These are phyloP conservation scores for Lactifluus rugatus DNA, from an alignment of 768 basidiomycete genomes.

Conservation along the genomic window DNA sequence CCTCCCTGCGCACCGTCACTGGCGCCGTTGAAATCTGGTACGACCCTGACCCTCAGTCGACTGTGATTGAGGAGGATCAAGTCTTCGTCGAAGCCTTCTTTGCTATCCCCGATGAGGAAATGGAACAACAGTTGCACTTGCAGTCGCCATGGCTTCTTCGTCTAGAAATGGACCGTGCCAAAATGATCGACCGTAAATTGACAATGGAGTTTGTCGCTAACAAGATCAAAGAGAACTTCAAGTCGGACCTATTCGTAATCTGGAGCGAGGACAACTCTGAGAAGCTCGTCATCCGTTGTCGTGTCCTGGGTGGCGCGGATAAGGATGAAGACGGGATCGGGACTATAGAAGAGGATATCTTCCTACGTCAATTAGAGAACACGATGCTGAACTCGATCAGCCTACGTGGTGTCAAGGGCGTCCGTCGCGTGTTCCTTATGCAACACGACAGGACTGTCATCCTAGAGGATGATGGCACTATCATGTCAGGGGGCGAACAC, in stretches of 20 bases:
- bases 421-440: constrained; percentile 89
- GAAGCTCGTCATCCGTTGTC: constrained; percentile 94
- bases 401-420: constrained; percentile 84
- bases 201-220: constrained; percentile 92
- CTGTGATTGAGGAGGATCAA: constrained; percentile 92
- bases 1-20: constrained; percentile 88
- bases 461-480: constrained; percentile 52
- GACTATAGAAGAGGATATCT: constrained; percentile 83
- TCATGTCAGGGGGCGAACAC: constrained; percentile 32
- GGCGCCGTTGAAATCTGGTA: constrained; percentile 97
- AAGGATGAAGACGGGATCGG: constrained; percentile 79
- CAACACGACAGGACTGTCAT: constrained; percentile 73
- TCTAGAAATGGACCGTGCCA: constrained; percentile 90
- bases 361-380: constrained; percentile 91
- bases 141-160: constrained; percentile 97
- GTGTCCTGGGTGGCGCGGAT: constrained; percentile 74
- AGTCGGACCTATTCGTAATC: constrained; percentile 93
- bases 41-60: constrained; percentile 84
- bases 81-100: constrained; percentile 99
- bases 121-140: constrained; percentile 79
- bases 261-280: constrained; percentile 99
- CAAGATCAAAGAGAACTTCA: constrained; percentile 89
- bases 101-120: constrained; percentile 95
- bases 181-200: constrained; percentile 96
- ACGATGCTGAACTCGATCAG: constrained; percentile 94